Base-by-base conservation (phyloP, 352 stramenopile species). In the Phytophthora pisi region DNA sequence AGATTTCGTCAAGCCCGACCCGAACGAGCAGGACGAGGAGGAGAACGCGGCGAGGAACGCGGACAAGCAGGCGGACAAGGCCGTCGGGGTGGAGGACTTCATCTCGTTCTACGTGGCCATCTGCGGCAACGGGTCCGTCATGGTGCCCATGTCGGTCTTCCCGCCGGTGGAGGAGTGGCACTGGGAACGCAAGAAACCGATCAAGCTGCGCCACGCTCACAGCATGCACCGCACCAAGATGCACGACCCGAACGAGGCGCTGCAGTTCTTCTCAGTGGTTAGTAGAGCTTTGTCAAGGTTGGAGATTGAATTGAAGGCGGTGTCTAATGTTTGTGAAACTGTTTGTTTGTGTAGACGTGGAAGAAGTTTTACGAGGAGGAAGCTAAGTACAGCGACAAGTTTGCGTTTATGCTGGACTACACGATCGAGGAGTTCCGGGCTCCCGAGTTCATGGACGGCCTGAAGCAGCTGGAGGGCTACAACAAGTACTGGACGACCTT, bases 311-410 rank as follows among this genome's bases (percentile, higher is more conserved):
- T 15, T 49, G 43, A 26, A 0, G 43, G 11, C 43, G 7, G 43
- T 16, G 7, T 20, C 43, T 50, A 28, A 50, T 1, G 9, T 4
- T 26, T 26, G 43, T 50, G 13, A 11, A 46, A 20, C 16, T 26
- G 5, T 26, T 24, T 50, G 18, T 50, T 3, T 7, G 43, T 50
- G 43, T 31, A 87, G 79, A 93, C 87, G 45, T 95, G 87, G 87
- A 93, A 92, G 64, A 95, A 95, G 66, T 93, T 92, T 72, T 95
- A 93, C 65, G 87, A 95, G 18, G 87, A 95, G 64, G 85, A 95
- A 40, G 87, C 87, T 60, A 93, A 91, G 72, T 93, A 93, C 81
- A 91, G 79, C 57, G 87, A 95, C 75, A 92, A 93, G 66, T 95
- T 93, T 55, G 77, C 77, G 20, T 93, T 95, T 51, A 51, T 95